Evolutionary conservation across 2,329 filamentous ascomycete species (phyloP).

Genomic region (Epichloe uncinata): DNA sequence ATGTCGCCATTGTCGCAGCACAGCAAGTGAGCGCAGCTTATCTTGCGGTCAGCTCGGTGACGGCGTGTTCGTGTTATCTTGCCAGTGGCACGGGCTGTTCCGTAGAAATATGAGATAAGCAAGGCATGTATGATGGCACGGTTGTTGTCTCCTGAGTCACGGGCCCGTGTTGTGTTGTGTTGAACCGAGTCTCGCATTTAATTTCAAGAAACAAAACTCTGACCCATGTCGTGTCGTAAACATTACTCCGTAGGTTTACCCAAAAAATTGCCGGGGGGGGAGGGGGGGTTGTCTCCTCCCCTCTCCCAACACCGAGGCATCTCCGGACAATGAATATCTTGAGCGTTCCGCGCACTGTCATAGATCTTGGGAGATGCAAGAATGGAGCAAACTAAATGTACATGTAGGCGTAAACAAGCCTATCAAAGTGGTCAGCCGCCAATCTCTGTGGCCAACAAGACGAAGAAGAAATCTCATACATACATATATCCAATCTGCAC

Average conservation of each 20-base stretch:
- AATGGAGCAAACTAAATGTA: background rate
- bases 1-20: background rate
- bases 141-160: background rate
- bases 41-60: conserved; percentile 4
- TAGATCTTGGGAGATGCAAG: background rate
- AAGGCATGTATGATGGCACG: background rate
- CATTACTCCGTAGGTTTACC: too few species aligned
- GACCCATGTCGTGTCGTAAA: too few species aligned
- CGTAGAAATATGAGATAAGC: background rate
- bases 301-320: conserved; percentile 1
- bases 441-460: background rate
- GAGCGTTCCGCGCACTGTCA: background rate
- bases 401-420: background rate
- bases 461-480: background rate
- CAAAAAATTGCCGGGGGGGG: too few species aligned
- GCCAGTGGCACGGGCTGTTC: background rate
- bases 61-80: conserved; percentile 4
- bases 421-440: background rate
- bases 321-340: background rate
- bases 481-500: background rate
- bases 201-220: background rate
- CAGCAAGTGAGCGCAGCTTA: conserved; percentile 1
- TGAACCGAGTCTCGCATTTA: background rate
- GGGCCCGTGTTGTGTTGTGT: background rate
- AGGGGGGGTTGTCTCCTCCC: too few species aligned